A percentile compares a stretch with the other conserved stretches of the same genome.
These are phyloP conservation scores for Phytophthora tubulina DNA, from an alignment of 352 stramenopile genomes.

Conservation along the genomic window DNA sequence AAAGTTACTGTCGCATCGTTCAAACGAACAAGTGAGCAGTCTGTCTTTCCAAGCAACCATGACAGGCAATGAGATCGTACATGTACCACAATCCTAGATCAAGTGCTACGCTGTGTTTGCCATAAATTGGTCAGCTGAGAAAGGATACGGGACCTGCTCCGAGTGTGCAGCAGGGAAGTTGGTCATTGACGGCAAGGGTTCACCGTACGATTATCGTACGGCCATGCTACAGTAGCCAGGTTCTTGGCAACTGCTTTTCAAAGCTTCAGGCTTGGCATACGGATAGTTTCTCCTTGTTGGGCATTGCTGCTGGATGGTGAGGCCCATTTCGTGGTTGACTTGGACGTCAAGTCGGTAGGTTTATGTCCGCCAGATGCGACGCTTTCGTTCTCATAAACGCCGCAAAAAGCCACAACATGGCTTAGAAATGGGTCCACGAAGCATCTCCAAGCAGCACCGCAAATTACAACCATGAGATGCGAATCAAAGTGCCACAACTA, in stretches of 20 bases:
- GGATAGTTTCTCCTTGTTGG: background rate
- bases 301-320: background rate
- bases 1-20: too few relatives aligned
- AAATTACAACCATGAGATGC: background rate
- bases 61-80: background rate
- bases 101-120: constrained; percentile 6
- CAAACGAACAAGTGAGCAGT: too few relatives aligned
- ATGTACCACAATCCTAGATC: constrained; percentile 6
- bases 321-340: too few relatives aligned
- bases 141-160: background rate
- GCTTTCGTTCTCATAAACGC: background rate
- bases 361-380: constrained; percentile 3
- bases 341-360: background rate
- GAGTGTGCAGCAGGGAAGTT: constrained; percentile 1
- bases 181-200: background rate
- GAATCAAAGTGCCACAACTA: too few relatives aligned
- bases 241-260: constrained; percentile 4
- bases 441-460: background rate
- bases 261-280: background rate
- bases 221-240: constrained; percentile 12
- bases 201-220: background rate
- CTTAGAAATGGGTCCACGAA: background rate
- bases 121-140: background rate
- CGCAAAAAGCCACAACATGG: background rate
- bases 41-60: background rate